phyloP scores from a whole-genome alignment of 306 rosid genomes.

The Vigna nakashimae region DNA sequence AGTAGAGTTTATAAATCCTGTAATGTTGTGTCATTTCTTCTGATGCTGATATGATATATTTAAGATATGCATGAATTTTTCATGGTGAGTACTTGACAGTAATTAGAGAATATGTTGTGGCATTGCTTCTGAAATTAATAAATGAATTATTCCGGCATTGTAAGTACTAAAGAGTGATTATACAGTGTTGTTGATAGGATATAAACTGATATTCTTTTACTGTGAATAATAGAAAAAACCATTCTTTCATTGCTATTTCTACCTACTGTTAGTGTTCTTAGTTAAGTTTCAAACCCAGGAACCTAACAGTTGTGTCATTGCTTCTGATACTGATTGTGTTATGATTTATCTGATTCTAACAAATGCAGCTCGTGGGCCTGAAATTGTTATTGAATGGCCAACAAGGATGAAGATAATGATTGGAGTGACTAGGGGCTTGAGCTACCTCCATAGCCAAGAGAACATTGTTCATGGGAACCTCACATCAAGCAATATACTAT shows the following conservation, averaged over 20 bases:
- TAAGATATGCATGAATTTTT: neutral
- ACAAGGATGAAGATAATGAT: conserved; percentile 82
- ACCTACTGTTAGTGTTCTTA: too few species aligned
- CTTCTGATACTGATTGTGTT: conserved; percentile 17
- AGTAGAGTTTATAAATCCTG: too few species aligned
- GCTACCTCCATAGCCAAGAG: conserved; percentile 68
- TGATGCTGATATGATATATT: neutral
- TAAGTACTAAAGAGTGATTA: conserved; percentile 39
- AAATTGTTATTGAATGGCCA: conserved; percentile 75
- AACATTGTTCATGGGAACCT: conserved; percentile 79
- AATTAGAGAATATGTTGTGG: neutral
- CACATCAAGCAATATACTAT: conserved; percentile 74
- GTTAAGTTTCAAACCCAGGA: too few species aligned
- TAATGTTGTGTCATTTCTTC: neutral
- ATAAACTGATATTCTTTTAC: too few species aligned
- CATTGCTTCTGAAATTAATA: neutral
- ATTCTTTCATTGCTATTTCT: too few species aligned
- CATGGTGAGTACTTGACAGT: neutral
- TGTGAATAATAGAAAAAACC: too few species aligned
- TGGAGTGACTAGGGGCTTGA: conserved; percentile 70
- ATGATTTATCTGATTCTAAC: neutral
- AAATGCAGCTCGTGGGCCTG: conserved; percentile 80
- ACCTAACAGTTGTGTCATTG: neutral
- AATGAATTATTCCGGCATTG: conserved; percentile 76
- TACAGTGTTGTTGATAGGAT: too few species aligned